Base-by-base conservation (phyloP, 2,329 filamentous ascomycete species). In the Aspergillus candidus region DNA sequence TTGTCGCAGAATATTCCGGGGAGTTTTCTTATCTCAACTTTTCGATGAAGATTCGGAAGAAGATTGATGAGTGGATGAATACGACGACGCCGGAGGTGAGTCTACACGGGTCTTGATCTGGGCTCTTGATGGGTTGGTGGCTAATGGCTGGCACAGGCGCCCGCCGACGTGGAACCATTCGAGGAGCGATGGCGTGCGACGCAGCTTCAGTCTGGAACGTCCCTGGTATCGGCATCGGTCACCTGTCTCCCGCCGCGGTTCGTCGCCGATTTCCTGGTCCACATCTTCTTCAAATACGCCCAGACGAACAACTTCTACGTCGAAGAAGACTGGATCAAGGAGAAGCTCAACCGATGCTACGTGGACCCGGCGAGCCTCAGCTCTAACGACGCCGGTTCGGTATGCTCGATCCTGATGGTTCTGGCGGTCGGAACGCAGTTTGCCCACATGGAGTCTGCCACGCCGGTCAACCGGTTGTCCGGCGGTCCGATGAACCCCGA, bases 21-120 rank as follows among this genome's bases (percentile, higher is more conserved):
- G 69, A 72, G 47, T 71, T 71, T 41, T 70, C 66, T 7, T 70
- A 71, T 40, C 54, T 70, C 43, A 71, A 68, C 41, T 71, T 72
- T 42, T 70, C 68, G 3, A 65, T 66, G 60, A 66, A 69, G 40
- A 67, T 72, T 34, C 57, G 65, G 35, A 60, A 61, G 33, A 68
- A 71, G 34, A 69, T 71, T 11, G 67, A 70, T 33, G 66, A 68
- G 40, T 67, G 64, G 65, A 68, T 69, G 62, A 63, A 66, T 38
- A 59, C 56, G 3, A 58, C 62, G 5, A 59, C 59, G 8, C 62
- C 64, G 32, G 65, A 66, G 44, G 65, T 68, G 59, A 48, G 40
- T 40, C 13, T 5, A 2, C 15, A 11, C 6, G 13, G 5, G 29
- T 5, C 22, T 10, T 31, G 35, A 11, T 15, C 3, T 12, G 27